A percentile compares a stretch with the other conserved stretches of the same genome.
These are phyloP conservation scores for Astragalus glycyphyllos DNA, from an alignment of 306 rosid species.

Conservation along the genomic window DNA sequence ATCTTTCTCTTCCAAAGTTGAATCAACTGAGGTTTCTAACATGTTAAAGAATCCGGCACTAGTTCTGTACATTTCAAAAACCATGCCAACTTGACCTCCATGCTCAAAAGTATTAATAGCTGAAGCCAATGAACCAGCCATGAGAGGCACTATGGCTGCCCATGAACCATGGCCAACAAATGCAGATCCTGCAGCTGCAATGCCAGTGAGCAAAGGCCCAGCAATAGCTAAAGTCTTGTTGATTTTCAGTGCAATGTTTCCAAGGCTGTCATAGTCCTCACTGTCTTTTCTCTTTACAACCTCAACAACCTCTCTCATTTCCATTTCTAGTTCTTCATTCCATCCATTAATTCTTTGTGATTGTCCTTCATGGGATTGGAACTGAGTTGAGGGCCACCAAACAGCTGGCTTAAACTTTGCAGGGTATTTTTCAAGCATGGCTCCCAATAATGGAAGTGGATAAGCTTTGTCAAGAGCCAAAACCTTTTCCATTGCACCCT, in stretches of 20 bases:
- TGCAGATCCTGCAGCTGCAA: conserved; percentile 64
- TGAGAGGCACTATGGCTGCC: conserved; percentile 47
- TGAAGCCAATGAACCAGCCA: conserved; percentile 63
- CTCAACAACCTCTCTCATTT: conserved; percentile 61
- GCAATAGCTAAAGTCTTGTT: conserved; percentile 67
- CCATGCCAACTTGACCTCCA: conserved; percentile 79
- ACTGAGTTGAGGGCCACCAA: conserved; percentile 74
- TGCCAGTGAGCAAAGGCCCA: conserved; percentile 72
- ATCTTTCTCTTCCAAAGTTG: conserved; percentile 57
- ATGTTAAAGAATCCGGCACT: conserved; percentile 60
- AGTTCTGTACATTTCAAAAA: conserved; percentile 70
- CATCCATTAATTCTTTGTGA: conserved; percentile 54
- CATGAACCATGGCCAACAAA: conserved; percentile 51
- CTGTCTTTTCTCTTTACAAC: conserved; percentile 63
- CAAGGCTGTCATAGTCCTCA: conserved; percentile 74
- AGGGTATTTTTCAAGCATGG: conserved; percentile 79
- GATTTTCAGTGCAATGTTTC: conserved; percentile 60
- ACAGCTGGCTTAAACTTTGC: conserved; percentile 59
- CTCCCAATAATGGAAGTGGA: conserved; percentile 82
- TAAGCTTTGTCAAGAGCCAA: conserved; percentile 75
- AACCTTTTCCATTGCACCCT: conserved; percentile 54
- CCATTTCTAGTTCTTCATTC: conserved; percentile 60
- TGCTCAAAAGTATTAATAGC: conserved; percentile 63
- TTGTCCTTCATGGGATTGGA: conserved; percentile 1
- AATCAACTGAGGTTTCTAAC: conserved; percentile 54